Percentiles rank a stretch among this genome's conserved stretches.
These are phyloP conservation scores for Venturia asperata DNA, from an alignment of 2,329 filamentous ascomycete species.

Conservation along the genomic window DNA sequence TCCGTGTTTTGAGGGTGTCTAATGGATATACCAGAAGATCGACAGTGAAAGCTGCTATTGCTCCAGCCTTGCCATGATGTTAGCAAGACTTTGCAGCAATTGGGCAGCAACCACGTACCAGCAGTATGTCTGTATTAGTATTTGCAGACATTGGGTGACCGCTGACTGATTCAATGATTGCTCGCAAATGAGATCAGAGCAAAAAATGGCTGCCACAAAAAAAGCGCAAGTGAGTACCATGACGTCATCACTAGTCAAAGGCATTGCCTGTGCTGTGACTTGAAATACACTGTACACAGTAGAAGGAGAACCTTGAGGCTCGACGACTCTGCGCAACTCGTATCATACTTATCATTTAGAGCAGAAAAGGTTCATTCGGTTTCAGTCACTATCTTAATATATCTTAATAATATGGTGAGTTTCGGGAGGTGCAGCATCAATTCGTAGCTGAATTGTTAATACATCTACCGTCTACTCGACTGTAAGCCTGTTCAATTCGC, in stretches of 20 bases:
- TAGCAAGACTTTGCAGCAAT: neutral
- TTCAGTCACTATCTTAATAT: no score
- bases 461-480: no score
- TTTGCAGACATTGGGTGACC: constrained; percentile 23
- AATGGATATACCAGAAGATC: constrained; percentile 81
- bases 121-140: constrained; percentile 50
- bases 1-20: constrained; percentile 81
- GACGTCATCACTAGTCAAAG: neutral
- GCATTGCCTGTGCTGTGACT: no score
- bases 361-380: no score
- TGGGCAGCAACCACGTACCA: constrained; percentile 38
- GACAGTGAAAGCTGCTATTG: constrained; percentile 76
- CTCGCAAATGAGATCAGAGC: neutral
- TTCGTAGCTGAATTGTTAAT: no score
- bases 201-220: neutral
- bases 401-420: no score
- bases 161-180: neutral
- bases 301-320: no score
- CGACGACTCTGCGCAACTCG: no score
- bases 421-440: no score
- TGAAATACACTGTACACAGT: no score
- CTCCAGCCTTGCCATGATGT: constrained; percentile 60
- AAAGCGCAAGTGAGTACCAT: neutral
- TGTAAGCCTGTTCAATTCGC: no score
- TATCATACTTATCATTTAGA: no score